Conservation (phyloP, 345 rosid species). For the Lepidium didymum region DNA sequence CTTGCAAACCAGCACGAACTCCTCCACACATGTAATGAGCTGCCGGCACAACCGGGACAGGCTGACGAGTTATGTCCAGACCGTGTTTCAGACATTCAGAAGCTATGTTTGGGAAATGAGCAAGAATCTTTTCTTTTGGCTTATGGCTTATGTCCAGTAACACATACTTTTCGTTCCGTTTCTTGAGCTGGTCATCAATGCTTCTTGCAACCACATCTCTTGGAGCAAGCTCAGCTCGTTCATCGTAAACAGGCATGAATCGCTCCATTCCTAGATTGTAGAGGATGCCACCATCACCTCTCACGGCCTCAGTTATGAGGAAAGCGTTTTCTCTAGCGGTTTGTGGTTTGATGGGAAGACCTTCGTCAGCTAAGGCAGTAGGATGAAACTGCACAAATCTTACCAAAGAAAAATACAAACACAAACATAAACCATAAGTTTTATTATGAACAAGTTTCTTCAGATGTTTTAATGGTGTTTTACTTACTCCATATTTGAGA, state of each 20-base stretch:
- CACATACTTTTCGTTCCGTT: slow-evolving; percentile 67
- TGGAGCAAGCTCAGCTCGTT: slow-evolving; percentile 94
- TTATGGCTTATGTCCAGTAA: slow-evolving; percentile 87
- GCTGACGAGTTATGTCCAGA: slow-evolving; percentile 65
- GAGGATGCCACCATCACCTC: slow-evolving; percentile 95
- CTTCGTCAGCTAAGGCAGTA: slow-evolving; percentile 94
- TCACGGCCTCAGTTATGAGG: slow-evolving; percentile 84
- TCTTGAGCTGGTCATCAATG: slow-evolving; percentile 89
- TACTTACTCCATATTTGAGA: slow-evolving; percentile 97
- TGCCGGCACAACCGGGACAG: slow-evolving; percentile 91
- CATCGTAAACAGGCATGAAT: slow-evolving; percentile 84
- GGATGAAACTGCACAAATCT: slow-evolving; percentile 99
- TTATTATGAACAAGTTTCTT: neutral
- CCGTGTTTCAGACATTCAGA: slow-evolving; percentile 75
- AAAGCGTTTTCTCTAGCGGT: slow-evolving; percentile 74
- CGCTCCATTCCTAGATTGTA: slow-evolving; percentile 74
- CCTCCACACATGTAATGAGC: slow-evolving; percentile 99
- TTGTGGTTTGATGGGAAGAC: slow-evolving; percentile 67
- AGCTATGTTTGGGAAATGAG: slow-evolving; percentile 95
- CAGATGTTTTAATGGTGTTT: neutral
- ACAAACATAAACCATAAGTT: neutral
- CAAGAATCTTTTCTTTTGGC: slow-evolving; percentile 67
- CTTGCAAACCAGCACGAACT: slow-evolving; percentile 84
- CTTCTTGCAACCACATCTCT: slow-evolving; percentile 96
- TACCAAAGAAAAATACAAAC: slow-evolving; percentile 13